Evolutionary conservation across 2,329 filamentous ascomycete species (phyloP).

Genomic region (Trichothecium sympodiale): DNA sequence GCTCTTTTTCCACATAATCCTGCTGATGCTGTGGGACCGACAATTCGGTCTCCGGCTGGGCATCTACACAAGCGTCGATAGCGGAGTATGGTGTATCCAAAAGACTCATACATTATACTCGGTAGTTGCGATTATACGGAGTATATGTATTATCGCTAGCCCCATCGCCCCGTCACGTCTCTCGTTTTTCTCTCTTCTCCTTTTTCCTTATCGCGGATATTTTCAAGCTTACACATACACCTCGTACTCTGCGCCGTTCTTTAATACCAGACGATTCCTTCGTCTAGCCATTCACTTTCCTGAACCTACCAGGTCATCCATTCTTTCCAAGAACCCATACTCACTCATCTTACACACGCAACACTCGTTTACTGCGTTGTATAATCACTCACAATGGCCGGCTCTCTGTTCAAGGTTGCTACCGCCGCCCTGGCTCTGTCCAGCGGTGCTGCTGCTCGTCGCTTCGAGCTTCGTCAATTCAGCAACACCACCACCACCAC

Average conservation of each 20-base stretch:
- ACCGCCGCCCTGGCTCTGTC: constrained; percentile 6
- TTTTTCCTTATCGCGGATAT: background rate
- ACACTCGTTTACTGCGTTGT: background rate
- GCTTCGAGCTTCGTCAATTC: constrained; percentile 2
- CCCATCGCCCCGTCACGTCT: constrained; percentile 1
- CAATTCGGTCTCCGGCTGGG: too few relatives aligned
- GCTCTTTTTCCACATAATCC: too few relatives aligned
- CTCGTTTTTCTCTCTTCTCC: background rate
- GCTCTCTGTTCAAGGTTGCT: constrained; percentile 1
- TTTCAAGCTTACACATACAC: too few relatives aligned
- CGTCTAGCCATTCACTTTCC: background rate
- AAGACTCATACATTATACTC: too few relatives aligned
- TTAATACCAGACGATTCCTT: too few relatives aligned
- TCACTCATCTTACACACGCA: background rate
- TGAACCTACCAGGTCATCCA: background rate
- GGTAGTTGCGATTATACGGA: too few relatives aligned
- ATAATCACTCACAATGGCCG: constrained; percentile 1
- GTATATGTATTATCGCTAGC: too few relatives aligned
- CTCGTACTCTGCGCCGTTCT: too few relatives aligned
- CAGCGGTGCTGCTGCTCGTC: constrained; percentile 1
- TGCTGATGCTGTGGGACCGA: too few relatives aligned
- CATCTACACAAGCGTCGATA: too few relatives aligned
- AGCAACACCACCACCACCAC: constrained; percentile 3
- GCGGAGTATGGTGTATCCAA: too few relatives aligned
- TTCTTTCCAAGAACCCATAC: constrained; percentile 1